Percentiles rank a stretch among this genome's conserved stretches.
These are phyloP conservation scores for Phytophthora macrochlamydospora DNA, from an alignment of 352 stramenopile genomes.

Conservation along the genomic window DNA sequence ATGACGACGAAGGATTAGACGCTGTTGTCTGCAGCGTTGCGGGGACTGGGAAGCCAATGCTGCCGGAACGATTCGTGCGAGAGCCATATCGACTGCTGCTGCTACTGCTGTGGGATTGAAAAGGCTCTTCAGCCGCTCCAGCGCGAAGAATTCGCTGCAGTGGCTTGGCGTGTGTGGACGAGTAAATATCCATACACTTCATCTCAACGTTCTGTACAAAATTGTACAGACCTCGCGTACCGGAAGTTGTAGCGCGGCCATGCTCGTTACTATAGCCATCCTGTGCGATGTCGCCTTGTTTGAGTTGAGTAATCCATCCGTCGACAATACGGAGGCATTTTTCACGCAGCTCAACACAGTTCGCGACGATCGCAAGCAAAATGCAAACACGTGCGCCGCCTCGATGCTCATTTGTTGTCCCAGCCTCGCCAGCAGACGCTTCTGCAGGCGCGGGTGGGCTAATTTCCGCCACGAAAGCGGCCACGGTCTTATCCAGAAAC, in stretches of 20 bases:
- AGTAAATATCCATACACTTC: slow-evolving; percentile 70
- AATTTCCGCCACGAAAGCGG: slow-evolving; percentile 48
- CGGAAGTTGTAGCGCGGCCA: slow-evolving; percentile 24
- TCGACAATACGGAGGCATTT: slow-evolving; percentile 50
- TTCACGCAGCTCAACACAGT: slow-evolving; percentile 74
- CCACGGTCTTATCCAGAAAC: slow-evolving; percentile 55
- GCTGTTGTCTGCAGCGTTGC: slow-evolving; percentile 11
- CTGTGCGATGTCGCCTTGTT: slow-evolving; percentile 25
- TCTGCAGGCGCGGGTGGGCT: slow-evolving; percentile 41
- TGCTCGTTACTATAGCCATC: slow-evolving; percentile 24
- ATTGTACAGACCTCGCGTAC: slow-evolving; percentile 35
- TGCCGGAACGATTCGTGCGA: slow-evolving; percentile 34
- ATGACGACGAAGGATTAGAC: slow-evolving; percentile 12
- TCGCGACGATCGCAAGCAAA: slow-evolving; percentile 71
- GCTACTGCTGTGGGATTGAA: slow-evolving; percentile 27
- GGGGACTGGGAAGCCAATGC: slow-evolving; percentile 30
- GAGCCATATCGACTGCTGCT: slow-evolving; percentile 27
- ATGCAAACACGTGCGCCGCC: slow-evolving; percentile 53
- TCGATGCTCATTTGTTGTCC: slow-evolving; percentile 22
- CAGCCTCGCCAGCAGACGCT: slow-evolving; percentile 17
- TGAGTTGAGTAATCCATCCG: slow-evolving; percentile 52
- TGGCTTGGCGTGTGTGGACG: slow-evolving; percentile 52
- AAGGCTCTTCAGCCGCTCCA: slow-evolving; percentile 54
- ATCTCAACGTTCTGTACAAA: slow-evolving; percentile 51
- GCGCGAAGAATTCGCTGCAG: slow-evolving; percentile 55